A percentile compares a stretch with the other conserved stretches of the same genome.
These are phyloP conservation scores for Stephanodiscus triporus DNA, from an alignment of 108 stramenopile species.

Conservation along the genomic window DNA sequence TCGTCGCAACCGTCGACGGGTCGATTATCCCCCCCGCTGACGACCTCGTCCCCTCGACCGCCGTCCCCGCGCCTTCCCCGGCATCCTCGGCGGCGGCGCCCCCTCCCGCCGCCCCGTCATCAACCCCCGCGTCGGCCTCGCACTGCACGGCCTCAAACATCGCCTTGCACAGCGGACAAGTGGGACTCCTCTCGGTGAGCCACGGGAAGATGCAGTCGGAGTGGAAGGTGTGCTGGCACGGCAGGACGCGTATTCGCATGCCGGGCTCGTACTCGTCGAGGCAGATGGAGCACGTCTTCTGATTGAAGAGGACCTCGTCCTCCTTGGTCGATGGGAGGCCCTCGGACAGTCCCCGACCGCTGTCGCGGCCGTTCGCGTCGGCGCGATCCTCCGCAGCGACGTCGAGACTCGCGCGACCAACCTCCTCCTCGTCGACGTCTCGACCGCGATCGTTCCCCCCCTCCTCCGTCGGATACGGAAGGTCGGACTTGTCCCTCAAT, in stretches of 20 bases:
- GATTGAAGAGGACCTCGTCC: constrained; percentile 8
- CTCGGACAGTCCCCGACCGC: constrained; percentile 16
- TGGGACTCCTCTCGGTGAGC: constrained; percentile 82
- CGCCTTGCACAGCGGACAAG: constrained; percentile 85
- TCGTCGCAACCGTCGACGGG: neutral
- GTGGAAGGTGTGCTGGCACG: constrained; percentile 90
- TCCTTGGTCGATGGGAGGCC: constrained; percentile 11
- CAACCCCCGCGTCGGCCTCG: constrained; percentile 22
- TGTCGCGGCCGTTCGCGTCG: neutral
- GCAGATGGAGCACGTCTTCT: constrained; percentile 83
- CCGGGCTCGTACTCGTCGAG: constrained; percentile 85
- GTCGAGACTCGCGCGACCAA: neutral
- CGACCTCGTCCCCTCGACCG: neutral
- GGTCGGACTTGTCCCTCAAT: constrained; percentile 41
- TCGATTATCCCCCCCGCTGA: constrained; percentile 4
- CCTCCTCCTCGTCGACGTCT: neutral
- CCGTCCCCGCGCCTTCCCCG: neutral
- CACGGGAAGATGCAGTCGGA: constrained; percentile 89
- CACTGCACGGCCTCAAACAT: constrained; percentile 52
- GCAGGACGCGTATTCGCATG: constrained; percentile 73
- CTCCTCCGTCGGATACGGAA: constrained; percentile 18
- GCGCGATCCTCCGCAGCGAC: neutral
- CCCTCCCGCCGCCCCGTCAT: constrained; percentile 4
- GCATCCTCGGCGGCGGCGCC: neutral
- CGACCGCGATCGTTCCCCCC: constrained; percentile 1